phyloP scores from a whole-genome alignment of 768 basidiomycete species.

The Pluteus cervinus region DNA sequence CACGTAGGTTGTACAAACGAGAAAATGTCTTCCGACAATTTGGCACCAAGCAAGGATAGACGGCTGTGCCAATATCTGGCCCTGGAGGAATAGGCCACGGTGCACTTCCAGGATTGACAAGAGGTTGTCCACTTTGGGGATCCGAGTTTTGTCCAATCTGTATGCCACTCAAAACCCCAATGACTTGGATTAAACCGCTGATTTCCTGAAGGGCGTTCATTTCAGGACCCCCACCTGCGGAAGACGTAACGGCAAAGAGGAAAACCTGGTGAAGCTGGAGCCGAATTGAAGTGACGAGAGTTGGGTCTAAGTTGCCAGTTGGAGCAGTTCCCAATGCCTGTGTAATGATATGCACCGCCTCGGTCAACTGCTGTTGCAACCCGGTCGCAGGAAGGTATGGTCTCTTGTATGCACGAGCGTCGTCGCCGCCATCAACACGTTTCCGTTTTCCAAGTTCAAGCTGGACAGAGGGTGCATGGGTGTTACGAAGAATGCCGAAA shows the following conservation, averaged over 20 bases:
- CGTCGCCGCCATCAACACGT: conserved; percentile 49
- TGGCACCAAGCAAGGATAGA: conserved; percentile 70
- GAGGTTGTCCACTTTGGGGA: conserved; percentile 23
- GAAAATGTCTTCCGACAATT: conserved; percentile 67
- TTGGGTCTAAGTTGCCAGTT: conserved; percentile 43
- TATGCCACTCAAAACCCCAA: conserved; percentile 74
- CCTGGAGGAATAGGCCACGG: conserved; percentile 22
- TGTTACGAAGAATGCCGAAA: conserved; percentile 60
- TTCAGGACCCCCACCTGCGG: conserved; percentile 42
- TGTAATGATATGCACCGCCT: conserved; percentile 54
- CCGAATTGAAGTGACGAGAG: conserved; percentile 65
- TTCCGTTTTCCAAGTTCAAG: conserved; percentile 75
- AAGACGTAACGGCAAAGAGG: conserved; percentile 71
- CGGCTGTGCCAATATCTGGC: conserved; percentile 61
- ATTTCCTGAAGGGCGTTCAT: conserved; percentile 67
- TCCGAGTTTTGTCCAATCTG: conserved; percentile 51
- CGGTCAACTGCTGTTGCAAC: conserved; percentile 50
- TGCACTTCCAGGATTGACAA: conserved; percentile 21
- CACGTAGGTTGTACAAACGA: conserved; percentile 61
- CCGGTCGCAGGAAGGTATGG: conserved; percentile 37
- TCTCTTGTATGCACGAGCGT: conserved; percentile 34
- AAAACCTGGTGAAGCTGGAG: conserved; percentile 71
- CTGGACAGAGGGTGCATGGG: conserved; percentile 54
- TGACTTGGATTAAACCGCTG: conserved; percentile 74
- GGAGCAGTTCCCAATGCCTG: conserved; percentile 39